Base-by-base conservation (phyloP, 495 filamentous ascomycete species). In the Hyaloscypha variabilis region DNA sequence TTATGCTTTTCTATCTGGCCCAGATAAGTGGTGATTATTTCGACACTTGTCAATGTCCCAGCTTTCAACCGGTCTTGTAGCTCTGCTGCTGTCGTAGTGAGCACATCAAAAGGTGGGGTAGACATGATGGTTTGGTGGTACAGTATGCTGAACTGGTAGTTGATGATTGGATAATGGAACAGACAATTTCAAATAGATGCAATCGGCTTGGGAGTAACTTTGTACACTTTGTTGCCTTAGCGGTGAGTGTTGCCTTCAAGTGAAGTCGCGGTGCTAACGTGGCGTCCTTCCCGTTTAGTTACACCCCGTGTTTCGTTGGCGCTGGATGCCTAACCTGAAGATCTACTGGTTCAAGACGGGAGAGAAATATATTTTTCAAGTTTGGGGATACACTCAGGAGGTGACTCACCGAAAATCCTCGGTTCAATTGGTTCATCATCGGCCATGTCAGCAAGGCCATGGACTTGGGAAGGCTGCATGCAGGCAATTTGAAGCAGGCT, bases 21-120 rank as follows among this genome's bases (percentile, higher is more conserved):
- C 13, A 87, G 68, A 67, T 86, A 88, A 54, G 73, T 70, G 31
- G 74, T 68, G 0, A 86, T 73, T 19, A 88, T 77, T 59, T 80
- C 72, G 14, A 77, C 74, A 57, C 77, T 80, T 3, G 81, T 82
- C 26, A 85, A 63, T 23, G 68, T 71, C 5, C 72, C 72, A 5
- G 63, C 63, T 24, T 64, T 63, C 58, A 87, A 72, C 58, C 78
- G 72, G 13, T 69, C 56, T 60, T 79, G 76, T 42, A 84, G 74
- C 28, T 83, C 72, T 26, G 70, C 66, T 46, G 80, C 81, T 30
- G 78, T 82, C 23, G 75, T 72, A 17, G 31, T 55, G 17, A 63
- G 19, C 6, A 29, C 23, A 24, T 63, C 17, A 8, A 63, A 60
- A 34, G 25, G 26, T 58, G 25, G 54, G 26, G 23, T 5, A 1